A percentile compares a stretch with the other conserved stretches of the same genome.
These are phyloP conservation scores for Pontederia paniculata DNA, from an alignment of 176 grass and related monocot species.

Conservation along the genomic window DNA sequence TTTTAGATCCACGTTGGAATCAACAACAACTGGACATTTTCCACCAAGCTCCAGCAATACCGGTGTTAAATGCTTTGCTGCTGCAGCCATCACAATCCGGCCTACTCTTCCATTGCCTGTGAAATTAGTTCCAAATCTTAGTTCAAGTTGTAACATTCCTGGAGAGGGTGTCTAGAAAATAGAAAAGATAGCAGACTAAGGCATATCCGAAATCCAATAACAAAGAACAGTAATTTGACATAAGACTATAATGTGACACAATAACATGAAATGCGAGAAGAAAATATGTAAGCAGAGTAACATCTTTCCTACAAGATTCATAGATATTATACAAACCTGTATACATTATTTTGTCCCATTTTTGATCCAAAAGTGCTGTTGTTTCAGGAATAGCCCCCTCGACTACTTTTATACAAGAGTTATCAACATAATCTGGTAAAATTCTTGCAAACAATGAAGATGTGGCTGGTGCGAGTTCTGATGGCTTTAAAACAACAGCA, in stretches of 20 bases:
- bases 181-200: too few species aligned
- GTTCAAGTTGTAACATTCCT: neutral
- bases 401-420: slow-evolving; percentile 77
- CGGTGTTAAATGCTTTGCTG: slow-evolving; percentile 81
- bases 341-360: slow-evolving; percentile 96
- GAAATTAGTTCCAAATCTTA: neutral
- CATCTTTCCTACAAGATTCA: too few species aligned
- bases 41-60: slow-evolving; percentile 84
- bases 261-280: neutral
- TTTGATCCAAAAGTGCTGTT: slow-evolving; percentile 58
- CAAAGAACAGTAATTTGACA: neutral
- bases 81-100: slow-evolving; percentile 65
- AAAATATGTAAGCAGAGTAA: slow-evolving; percentile 6
- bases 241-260: neutral
- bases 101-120: slow-evolving; percentile 64
- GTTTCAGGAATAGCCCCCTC: slow-evolving; percentile 67
- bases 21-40: slow-evolving; percentile 82
- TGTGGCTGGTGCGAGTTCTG: slow-evolving; percentile 71
- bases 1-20: slow-evolving; percentile 60
- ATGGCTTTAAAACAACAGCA: slow-evolving; percentile 75
- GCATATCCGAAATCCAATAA: too few species aligned
- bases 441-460: slow-evolving; percentile 56
- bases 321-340: slow-evolving; percentile 63
- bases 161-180: neutral
- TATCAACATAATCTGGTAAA: slow-evolving; percentile 80